Evolutionary conservation across 768 basidiomycete genomes (phyloP), one percentile per base, ranked within the genome.

Genomic region (Aureoboletus auriporus): DNA sequence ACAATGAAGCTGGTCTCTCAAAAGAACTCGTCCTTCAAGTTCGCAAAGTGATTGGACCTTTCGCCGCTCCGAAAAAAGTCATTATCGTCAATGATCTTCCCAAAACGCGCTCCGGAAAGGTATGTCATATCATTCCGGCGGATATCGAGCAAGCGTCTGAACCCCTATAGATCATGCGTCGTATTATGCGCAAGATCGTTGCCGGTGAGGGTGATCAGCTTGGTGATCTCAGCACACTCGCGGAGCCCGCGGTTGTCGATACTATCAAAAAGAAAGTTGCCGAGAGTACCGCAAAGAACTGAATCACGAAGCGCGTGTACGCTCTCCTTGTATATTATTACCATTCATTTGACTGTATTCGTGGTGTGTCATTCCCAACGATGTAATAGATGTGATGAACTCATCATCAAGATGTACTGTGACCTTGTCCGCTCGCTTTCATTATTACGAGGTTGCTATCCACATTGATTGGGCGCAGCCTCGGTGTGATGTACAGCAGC

Each of bases 21-120:
- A 97, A 96, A 70, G 95, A 97, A 71, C 82, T 99, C 51, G 78
- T 86, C 27, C 81, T 97, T 29, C 94, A 97, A 72, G 94, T 97
- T 16, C 84, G 96, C 62, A 98, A 98, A 73, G 89, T 89, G 38
- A 99, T 99, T 52, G 96, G 95, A 5, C 94, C 96, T 3, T 97
- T 99, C 69, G 95, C 95, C 1, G 86, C 93, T 13, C 95, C 95
- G 26, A 98, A 97, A 81, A 89, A 86, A 72, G 82, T 95, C 57
- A 84, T 76, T 67, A 74, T 94, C 58, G 86, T 92, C 54, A 55
- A 68, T 37, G 93, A 95, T 69, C 72, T 96, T 46, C 94, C 94
- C 33, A 96, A 96, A 82, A 97, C 95, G 30, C 78, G 95, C 40
- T 89, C 86, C 13, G 94, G 94, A 37, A 98, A 98, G 85, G 87